phyloP scores from a whole-genome alignment of 106 monocot genomes.

The Acanthochlamys bracteata region DNA sequence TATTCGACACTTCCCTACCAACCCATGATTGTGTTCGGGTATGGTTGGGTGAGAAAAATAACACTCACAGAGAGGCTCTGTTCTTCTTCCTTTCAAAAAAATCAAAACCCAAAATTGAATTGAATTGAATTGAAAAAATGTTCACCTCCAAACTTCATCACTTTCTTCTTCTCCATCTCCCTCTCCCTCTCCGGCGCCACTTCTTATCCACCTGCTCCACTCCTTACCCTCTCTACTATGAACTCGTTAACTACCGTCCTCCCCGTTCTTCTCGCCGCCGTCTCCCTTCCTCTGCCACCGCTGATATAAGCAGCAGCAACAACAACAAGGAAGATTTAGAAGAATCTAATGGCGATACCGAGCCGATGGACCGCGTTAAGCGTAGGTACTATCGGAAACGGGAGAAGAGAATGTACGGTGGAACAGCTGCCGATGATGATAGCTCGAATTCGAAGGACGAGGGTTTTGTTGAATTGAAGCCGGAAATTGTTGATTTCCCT shows the following conservation, averaged over 20 bases:
- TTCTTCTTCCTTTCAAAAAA: no score
- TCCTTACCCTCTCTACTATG: constrained; percentile 89
- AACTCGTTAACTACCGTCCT: constrained; percentile 65
- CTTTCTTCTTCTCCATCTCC: not conserved
- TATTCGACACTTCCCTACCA: no score
- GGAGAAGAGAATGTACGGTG: constrained; percentile 51
- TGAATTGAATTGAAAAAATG: no score
- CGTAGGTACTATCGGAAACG: constrained; percentile 83
- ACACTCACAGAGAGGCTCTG: no score
- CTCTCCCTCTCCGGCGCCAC: not conserved
- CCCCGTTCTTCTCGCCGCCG: constrained; percentile 7
- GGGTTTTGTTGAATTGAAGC: constrained; percentile 68
- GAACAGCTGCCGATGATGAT: constrained; percentile 33
- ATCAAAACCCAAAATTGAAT: no score
- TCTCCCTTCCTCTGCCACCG: not conserved
- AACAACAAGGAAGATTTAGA: not conserved
- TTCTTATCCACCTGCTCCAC: not conserved
- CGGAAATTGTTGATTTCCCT: constrained; percentile 84
- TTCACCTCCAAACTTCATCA: not conserved
- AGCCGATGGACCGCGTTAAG: constrained; percentile 59
- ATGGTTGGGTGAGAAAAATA: no score
- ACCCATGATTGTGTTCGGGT: no score
- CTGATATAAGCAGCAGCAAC: not conserved
- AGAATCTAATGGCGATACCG: not conserved
- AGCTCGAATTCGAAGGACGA: constrained; percentile 2